These are phyloP conservation scores for Lipomyces yamadae DNA, from an alignment of 805 yeast species.

Conservation along the genomic window DNA sequence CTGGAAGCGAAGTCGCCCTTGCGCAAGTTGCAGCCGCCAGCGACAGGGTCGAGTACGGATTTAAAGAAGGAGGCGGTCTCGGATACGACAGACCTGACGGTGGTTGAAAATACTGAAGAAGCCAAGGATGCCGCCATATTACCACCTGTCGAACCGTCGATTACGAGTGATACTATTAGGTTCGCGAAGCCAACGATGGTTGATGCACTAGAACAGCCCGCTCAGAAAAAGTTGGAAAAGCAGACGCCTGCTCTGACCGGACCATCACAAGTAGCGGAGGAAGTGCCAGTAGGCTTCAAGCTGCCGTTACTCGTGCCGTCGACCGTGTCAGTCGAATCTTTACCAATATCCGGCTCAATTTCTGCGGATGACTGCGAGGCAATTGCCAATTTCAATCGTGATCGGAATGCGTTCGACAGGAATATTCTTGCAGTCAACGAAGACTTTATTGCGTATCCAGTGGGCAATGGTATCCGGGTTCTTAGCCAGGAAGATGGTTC, in stretches of 20 bases:
- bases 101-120: not conserved
- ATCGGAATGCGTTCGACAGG: slow-evolving; percentile 16
- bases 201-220: not conserved
- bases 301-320: slow-evolving; percentile 15
- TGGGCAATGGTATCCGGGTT: slow-evolving; percentile 27
- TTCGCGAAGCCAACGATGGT: not conserved
- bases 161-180: slow-evolving; percentile 12
- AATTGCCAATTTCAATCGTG: slow-evolving; percentile 31
- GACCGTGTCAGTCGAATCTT: slow-evolving; percentile 19
- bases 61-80: not conserved
- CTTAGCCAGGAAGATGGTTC: slow-evolving; percentile 35
- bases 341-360: slow-evolving; percentile 18
- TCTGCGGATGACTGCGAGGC: slow-evolving; percentile 25
- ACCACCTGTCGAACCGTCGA: slow-evolving; percentile 14
- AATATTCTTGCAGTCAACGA: slow-evolving; percentile 29
- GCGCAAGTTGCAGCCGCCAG: slow-evolving; percentile 8
- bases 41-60: not conserved
- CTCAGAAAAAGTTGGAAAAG: not conserved
- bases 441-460: slow-evolving; percentile 34
- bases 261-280: not conserved
- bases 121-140: not conserved
- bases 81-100: not conserved
- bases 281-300: slow-evolving; percentile 10
- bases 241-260: not conserved
- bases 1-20: slow-evolving; percentile 25